Percentiles rank a stretch among this genome's conserved stretches.
These are phyloP conservation scores for Funneliformis caledonium DNA, from an alignment of 371 early-diverging fungal genomes.

Conservation along the genomic window DNA sequence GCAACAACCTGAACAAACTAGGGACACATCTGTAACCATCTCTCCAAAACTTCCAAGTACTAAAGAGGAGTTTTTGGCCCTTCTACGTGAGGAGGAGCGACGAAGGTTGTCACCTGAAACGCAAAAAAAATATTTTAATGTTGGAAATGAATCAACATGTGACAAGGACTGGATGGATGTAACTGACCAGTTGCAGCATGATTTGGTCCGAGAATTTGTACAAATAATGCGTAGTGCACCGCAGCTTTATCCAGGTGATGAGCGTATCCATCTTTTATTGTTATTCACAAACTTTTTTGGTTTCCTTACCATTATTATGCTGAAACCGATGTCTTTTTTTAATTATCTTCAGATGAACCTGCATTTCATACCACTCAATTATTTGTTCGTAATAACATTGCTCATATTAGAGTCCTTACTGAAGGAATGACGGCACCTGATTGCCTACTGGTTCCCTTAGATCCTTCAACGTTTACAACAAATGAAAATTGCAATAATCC, in stretches of 20 bases:
- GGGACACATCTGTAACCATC: slow-evolving; percentile 22
- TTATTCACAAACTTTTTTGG: too few species aligned
- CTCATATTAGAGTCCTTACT: not conserved
- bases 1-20: slow-evolving; percentile 25
- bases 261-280: too few species aligned
- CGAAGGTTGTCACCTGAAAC: slow-evolving; percentile 29
- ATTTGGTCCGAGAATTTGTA: slow-evolving; percentile 22
- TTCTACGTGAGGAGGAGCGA: slow-evolving; percentile 26
- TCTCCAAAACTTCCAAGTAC: slow-evolving; percentile 26
- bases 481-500: not conserved
- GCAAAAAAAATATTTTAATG: slow-evolving; percentile 27
- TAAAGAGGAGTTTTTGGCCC: slow-evolving; percentile 18
- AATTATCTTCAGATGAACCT: slow-evolving; percentile 7
- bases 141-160: slow-evolving; percentile 16
- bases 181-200: slow-evolving; percentile 21
- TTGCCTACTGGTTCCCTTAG: slow-evolving; percentile 22
- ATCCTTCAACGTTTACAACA: slow-evolving; percentile 5
- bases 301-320: too few species aligned
- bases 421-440: slow-evolving; percentile 36
- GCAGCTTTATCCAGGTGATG: slow-evolving; percentile 13
- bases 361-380: slow-evolving; percentile 20
- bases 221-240: slow-evolving; percentile 26
- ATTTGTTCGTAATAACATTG: slow-evolving; percentile 32
- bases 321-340: not conserved
- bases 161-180: slow-evolving; percentile 37